A percentile compares a stretch with the other conserved stretches of the same genome.
These are phyloP conservation scores for Lachancea meyersii DNA, from an alignment of 805 yeast genomes.

Conservation along the genomic window DNA sequence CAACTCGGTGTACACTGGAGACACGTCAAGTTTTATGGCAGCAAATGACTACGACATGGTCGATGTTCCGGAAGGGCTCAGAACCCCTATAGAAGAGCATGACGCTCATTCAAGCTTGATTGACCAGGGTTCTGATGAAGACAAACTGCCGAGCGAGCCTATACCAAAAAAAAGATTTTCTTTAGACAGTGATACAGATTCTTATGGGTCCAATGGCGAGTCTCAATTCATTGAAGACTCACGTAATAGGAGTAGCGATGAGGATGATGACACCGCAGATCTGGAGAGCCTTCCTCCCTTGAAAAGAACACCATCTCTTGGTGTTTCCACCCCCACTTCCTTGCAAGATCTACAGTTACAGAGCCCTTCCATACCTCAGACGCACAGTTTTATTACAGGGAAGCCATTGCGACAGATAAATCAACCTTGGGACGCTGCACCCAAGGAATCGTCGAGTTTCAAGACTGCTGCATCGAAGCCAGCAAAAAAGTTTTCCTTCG, in stretches of 20 bases:
- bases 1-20: conserved; percentile 64
- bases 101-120: conserved; percentile 11
- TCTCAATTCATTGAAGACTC: conserved; percentile 27
- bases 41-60: conserved; percentile 32
- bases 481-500: conserved; percentile 24
- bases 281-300: conserved; percentile 16
- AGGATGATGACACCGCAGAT: conserved; percentile 16
- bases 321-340: conserved; percentile 22
- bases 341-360: conserved; percentile 19
- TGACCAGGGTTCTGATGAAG: background rate
- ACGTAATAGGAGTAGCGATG: conserved; percentile 18
- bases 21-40: conserved; percentile 34
- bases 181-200: conserved; percentile 17
- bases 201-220: conserved; percentile 27
- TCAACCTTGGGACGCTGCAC: conserved; percentile 3
- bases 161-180: conserved; percentile 10
- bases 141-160: conserved; percentile 7
- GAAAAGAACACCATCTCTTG: conserved; percentile 28
- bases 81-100: conserved; percentile 27
- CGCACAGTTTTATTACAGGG: conserved; percentile 31
- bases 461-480: conserved; percentile 8
- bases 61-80: conserved; percentile 33
- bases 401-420: conserved; percentile 14
- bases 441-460: conserved; percentile 10
- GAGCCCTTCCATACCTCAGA: conserved; percentile 11